A percentile compares a stretch with the other conserved stretches of the same genome.
phyloP scores from a whole-genome alignment of 805 yeast genomes.

The Saccharomycopsis babjevae region DNA sequence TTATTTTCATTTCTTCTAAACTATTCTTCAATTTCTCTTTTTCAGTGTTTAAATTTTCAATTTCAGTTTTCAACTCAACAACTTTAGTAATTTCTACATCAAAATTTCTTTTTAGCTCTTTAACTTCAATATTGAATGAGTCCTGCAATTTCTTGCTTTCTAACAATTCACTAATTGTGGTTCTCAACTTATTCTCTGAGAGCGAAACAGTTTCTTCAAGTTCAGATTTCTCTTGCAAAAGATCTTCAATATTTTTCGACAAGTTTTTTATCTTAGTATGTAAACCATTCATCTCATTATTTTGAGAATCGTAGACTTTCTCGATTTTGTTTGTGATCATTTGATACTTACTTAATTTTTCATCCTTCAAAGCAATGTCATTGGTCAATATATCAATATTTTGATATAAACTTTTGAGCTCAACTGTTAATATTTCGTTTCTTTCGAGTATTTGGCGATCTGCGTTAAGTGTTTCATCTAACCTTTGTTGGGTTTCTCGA shows the following conservation, averaged over 20 bases:
- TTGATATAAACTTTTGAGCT: constrained; percentile 19
- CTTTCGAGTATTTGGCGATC: constrained; percentile 17
- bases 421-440: constrained; percentile 18
- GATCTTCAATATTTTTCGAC: constrained; percentile 7
- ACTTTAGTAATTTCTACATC: constrained; percentile 13
- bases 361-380: constrained; percentile 11
- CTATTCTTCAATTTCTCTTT: not conserved
- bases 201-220: constrained; percentile 6
- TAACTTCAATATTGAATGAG: not conserved
- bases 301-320: constrained; percentile 18
- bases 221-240: constrained; percentile 9
- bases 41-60: constrained; percentile 5
- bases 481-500: constrained; percentile 3
- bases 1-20: constrained; percentile 7
- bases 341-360: constrained; percentile 8
- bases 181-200: constrained; percentile 8
- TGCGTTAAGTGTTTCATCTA: constrained; percentile 13
- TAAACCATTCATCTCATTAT: constrained; percentile 12
- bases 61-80: constrained; percentile 12
- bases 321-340: constrained; percentile 15
- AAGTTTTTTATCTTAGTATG: constrained; percentile 1
- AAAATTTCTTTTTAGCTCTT: constrained; percentile 5
- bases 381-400: constrained; percentile 4
- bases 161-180: constrained; percentile 6
- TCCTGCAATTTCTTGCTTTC: not conserved